Conservation (phyloP, 2,329 filamentous ascomycete genomes). For the Coniochaeta ligniaria region DNA sequence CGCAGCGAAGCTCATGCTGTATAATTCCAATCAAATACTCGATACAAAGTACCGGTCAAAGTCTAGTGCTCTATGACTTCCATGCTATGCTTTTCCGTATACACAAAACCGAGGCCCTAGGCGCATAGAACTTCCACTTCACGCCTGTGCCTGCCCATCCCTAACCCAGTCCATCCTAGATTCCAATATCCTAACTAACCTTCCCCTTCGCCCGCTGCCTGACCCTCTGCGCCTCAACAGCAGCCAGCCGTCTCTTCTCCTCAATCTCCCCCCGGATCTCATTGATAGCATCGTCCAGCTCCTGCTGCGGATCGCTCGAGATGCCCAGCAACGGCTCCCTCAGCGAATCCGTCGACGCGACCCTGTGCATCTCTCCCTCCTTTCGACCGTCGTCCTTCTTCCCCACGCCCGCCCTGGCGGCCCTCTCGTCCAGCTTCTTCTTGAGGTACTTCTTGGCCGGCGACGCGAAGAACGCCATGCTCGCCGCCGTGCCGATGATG, state of each 20-base stretch:
- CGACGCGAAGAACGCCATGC: slow-evolving; percentile 71
- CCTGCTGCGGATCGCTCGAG: slow-evolving; percentile 65
- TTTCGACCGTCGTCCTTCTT: slow-evolving; percentile 5
- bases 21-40: background rate
- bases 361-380: slow-evolving; percentile 30
- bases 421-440: slow-evolving; percentile 51
- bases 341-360: slow-evolving; percentile 50
- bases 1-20: background rate
- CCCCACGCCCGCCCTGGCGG: slow-evolving; percentile 35
- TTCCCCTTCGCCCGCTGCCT: slow-evolving; percentile 3
- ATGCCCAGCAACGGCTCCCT: slow-evolving; percentile 67
- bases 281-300: slow-evolving; percentile 69
- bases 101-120: background rate
- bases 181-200: background rate
- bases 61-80: background rate
- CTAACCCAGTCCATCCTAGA: too few species aligned
- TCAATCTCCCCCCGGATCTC: slow-evolving; percentile 72
- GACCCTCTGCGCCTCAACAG: slow-evolving; percentile 16
- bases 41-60: background rate
- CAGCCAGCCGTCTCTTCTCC: slow-evolving; percentile 26
- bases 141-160: too few species aligned
- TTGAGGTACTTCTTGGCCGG: slow-evolving; percentile 60
- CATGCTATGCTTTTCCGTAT: background rate
- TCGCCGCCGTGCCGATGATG: slow-evolving; percentile 56
- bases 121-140: background rate